Evolutionary conservation across 2,329 filamentous ascomycete genomes (phyloP).

Genomic region (Curvularia verruculosa): DNA sequence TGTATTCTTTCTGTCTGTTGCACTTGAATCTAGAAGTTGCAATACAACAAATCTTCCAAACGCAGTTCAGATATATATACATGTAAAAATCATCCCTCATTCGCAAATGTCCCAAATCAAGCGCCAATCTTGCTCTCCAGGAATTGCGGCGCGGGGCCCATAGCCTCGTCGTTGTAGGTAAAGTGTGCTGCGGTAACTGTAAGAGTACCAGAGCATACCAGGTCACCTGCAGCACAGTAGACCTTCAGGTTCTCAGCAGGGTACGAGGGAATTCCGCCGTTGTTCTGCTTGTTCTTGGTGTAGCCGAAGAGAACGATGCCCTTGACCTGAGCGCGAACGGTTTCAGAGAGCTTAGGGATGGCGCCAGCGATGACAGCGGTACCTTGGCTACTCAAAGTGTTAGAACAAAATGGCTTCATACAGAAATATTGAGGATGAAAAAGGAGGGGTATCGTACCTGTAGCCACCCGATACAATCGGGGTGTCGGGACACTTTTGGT

Average conservation of each 20-base stretch:
- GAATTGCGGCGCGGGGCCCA: constrained; percentile 34
- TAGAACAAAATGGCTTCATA: constrained; percentile 4
- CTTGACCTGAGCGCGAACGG: constrained; percentile 41
- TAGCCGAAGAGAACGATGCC: constrained; percentile 51
- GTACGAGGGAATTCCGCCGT: constrained; percentile 44
- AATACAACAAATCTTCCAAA: neutral
- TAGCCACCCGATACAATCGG: constrained; percentile 51
- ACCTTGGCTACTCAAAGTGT: constrained; percentile 42
- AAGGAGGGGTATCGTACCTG: constrained; percentile 32
- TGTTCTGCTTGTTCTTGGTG: constrained; percentile 49
- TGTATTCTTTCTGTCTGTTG: neutral
- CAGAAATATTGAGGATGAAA: neutral
- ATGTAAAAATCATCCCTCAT: neutral
- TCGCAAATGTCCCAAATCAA: neutral
- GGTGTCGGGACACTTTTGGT: constrained; percentile 47
- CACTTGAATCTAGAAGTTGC: neutral
- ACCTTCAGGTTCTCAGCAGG: constrained; percentile 43
- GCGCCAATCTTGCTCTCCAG: constrained; percentile 29
- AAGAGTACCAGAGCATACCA: constrained; percentile 46
- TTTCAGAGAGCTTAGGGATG: constrained; percentile 34
- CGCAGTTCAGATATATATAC: neutral
- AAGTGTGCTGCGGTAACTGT: constrained; percentile 43
- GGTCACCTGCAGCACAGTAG: constrained; percentile 45
- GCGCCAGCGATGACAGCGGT: constrained; percentile 48
- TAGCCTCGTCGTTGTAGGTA: constrained; percentile 37